These are phyloP conservation scores for Barbatosphaeria neglecta DNA, from an alignment of 495 filamentous ascomycete species.

Conservation along the genomic window DNA sequence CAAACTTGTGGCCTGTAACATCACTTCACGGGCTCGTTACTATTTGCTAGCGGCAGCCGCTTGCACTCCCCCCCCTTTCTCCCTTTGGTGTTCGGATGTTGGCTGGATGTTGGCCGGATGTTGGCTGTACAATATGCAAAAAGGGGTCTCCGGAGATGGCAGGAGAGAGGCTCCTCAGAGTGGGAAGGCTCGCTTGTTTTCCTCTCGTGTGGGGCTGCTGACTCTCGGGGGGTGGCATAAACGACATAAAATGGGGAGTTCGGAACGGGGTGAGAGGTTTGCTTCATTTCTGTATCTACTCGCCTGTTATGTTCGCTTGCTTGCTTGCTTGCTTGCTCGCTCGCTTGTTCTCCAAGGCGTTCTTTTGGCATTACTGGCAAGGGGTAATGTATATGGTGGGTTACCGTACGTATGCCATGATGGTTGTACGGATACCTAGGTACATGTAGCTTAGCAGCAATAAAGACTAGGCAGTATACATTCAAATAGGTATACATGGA, in stretches of 20 bases:
- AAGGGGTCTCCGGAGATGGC: slow-evolving; percentile 14
- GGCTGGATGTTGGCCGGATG: no score
- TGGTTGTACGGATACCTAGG: no score
- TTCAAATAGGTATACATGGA: no score
- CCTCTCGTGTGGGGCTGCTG: background rate
- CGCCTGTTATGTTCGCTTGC: no score
- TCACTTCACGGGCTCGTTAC: background rate
- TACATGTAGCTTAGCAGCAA: no score
- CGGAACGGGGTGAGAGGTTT: background rate
- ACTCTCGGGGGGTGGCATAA: background rate
- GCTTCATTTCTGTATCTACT: no score
- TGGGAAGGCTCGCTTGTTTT: background rate
- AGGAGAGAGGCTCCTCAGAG: background rate
- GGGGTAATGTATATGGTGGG: no score
- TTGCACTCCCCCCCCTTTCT: background rate
- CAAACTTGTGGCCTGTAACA: background rate
- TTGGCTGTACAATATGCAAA: slow-evolving; percentile 5
- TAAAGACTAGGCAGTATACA: no score
- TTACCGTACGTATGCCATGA: no score
- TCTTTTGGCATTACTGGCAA: no score
- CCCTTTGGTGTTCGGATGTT: background rate
- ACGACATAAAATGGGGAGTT: background rate
- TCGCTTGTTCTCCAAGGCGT: background rate
- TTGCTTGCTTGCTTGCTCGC: no score
- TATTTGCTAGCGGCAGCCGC: background rate